phyloP scores from a whole-genome alignment of 805 yeast genomes.

The Starmerella etchellsii region DNA sequence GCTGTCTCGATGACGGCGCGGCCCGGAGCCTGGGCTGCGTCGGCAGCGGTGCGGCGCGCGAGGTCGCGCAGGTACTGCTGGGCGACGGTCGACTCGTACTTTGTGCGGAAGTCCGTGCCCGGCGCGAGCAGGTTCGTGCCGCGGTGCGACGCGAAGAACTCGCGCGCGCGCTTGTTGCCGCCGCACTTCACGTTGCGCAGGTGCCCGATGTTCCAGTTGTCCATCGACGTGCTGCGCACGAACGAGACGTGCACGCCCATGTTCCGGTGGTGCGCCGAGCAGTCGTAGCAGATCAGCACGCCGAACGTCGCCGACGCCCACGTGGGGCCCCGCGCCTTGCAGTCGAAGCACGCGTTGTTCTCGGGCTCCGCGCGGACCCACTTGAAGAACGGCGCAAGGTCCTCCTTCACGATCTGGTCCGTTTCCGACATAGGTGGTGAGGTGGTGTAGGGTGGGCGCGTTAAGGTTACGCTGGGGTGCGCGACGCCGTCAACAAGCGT shows the following conservation, averaged over 20 bases:
- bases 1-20: slow-evolving; percentile 22
- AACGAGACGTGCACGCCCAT: slow-evolving; percentile 93
- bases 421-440: slow-evolving; percentile 9
- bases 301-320: slow-evolving; percentile 99
- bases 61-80: slow-evolving; percentile 66
- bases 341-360: slow-evolving; percentile 78
- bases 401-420: slow-evolving; percentile 38
- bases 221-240: slow-evolving; percentile 83
- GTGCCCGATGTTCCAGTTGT: slow-evolving; percentile 87
- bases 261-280: slow-evolving; percentile 91
- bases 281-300: slow-evolving; percentile 79
- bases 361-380: slow-evolving; percentile 53
- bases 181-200: slow-evolving; percentile 86
- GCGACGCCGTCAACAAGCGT: too few species aligned
- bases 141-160: slow-evolving; percentile 70
- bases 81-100: slow-evolving; percentile 76
- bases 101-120: slow-evolving; percentile 50
- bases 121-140: slow-evolving; percentile 59
- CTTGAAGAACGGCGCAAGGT: slow-evolving; percentile 51
- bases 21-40: slow-evolving; percentile 60
- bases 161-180: slow-evolving; percentile 79
- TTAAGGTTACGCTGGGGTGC: neutral
- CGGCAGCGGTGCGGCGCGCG: slow-evolving; percentile 52
- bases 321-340: slow-evolving; percentile 86
- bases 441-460: neutral